A percentile compares a stretch with the other conserved stretches of the same genome.
Conservation (phyloP, 257 asterid genomes). For the Penstemon newberryi region DNA sequence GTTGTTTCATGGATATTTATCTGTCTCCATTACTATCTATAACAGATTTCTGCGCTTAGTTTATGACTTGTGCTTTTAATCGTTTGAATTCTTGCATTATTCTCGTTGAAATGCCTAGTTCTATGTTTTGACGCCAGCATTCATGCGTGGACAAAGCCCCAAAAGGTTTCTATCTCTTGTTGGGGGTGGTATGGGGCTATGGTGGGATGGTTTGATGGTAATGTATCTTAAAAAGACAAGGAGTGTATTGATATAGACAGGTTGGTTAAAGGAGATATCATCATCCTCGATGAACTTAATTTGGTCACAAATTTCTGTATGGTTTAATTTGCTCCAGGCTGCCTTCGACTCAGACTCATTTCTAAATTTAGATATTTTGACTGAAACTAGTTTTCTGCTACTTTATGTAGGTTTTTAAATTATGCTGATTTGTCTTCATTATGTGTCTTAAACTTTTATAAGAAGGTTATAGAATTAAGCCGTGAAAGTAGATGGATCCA, state of each 20-base stretch:
- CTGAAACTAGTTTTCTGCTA: neutral
- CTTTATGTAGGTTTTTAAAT: neutral
- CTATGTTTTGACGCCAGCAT: neutral
- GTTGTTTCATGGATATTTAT: neutral
- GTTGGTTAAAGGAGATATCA: neutral
- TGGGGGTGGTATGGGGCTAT: neutral
- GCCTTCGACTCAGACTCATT: neutral
- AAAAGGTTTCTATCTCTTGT: neutral
- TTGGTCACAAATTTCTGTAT: neutral
- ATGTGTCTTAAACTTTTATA: too few relatives aligned
- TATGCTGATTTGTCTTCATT: conserved; percentile 7
- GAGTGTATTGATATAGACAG: neutral
- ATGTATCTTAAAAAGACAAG: neutral
- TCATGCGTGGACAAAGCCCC: neutral
- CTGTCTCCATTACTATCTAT: neutral
- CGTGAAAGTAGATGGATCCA: neutral
- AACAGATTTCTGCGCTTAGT: neutral
- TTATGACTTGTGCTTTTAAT: neutral
- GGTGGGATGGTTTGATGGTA: neutral
- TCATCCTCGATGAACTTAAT: neutral
- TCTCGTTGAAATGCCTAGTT: neutral
- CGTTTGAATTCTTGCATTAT: neutral
- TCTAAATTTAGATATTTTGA: neutral
- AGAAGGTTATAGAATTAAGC: neutral
- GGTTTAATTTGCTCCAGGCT: neutral